Conservation (phyloP, 306 rosid species). For the Corylus americana region DNA sequence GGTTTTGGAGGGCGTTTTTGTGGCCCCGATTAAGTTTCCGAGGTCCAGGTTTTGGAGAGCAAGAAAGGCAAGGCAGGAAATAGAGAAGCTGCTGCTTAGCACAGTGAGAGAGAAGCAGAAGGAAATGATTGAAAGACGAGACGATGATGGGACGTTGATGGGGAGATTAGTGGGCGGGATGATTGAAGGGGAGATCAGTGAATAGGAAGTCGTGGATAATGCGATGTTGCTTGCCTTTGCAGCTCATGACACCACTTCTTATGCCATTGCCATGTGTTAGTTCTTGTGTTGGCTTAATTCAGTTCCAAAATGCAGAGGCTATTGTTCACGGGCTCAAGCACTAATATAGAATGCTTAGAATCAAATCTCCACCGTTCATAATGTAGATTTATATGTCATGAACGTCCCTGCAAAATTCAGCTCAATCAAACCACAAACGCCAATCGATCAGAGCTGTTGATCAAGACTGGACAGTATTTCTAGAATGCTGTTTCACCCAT, state of each 20-base stretch:
- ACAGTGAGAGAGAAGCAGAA: constrained; percentile 69
- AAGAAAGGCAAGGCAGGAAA: constrained; percentile 67
- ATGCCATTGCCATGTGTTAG: constrained; percentile 61
- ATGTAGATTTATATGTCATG: no score
- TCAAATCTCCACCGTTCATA: no score
- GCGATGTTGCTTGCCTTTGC: constrained; percentile 79
- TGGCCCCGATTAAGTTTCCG: constrained; percentile 44
- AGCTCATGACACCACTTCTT: constrained; percentile 89
- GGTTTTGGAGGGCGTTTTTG: constrained; percentile 74
- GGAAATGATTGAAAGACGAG: constrained; percentile 44
- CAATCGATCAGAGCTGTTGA: no score
- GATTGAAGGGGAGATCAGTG: constrained; percentile 66
- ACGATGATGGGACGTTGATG: constrained; percentile 45
- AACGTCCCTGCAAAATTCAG: no score
- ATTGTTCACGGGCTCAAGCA: no score
- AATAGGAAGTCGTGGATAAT: constrained; percentile 71
- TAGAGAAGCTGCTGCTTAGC: constrained; percentile 47
- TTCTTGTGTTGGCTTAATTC: no score
- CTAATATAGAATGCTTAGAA: no score
- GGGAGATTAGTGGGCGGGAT: constrained; percentile 53
- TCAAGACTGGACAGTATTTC: no score
- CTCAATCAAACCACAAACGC: no score
- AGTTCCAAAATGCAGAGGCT: no score
- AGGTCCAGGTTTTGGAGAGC: constrained; percentile 69
- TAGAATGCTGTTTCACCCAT: no score